These are phyloP conservation scores for Kwoniella newhampshirensis DNA, from an alignment of 768 basidiomycete genomes.

Conservation along the genomic window DNA sequence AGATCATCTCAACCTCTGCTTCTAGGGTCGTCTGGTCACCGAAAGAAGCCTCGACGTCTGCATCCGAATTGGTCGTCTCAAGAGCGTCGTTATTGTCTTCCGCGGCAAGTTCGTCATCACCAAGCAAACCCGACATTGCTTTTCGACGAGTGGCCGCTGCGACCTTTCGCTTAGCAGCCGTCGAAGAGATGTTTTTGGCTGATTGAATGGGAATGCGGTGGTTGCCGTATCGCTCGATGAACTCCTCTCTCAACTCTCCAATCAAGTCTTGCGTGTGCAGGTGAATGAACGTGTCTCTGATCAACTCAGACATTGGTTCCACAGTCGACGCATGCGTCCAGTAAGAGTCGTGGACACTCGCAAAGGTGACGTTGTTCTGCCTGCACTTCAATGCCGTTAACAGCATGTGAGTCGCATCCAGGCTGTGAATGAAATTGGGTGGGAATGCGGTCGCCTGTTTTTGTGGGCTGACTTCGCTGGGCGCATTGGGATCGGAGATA, in stretches of 20 bases:
- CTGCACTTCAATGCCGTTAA: conserved; percentile 86
- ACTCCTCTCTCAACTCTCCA: conserved; percentile 70
- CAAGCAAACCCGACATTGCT: conserved; percentile 8
- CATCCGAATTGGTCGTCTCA: neutral
- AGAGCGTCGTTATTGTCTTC: conserved; percentile 4
- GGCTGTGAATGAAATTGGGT: conserved; percentile 95
- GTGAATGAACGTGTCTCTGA: conserved; percentile 89
- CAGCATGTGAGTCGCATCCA: conserved; percentile 99
- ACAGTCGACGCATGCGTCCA: conserved; percentile 92
- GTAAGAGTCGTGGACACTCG: conserved; percentile 97
- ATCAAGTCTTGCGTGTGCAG: conserved; percentile 87
- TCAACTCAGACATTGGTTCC: conserved; percentile 81
- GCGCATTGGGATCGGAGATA: conserved; percentile 79
- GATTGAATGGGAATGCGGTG: conserved; percentile 50
- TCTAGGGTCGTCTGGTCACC: conserved; percentile 10
- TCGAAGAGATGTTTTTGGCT: conserved; percentile 28
- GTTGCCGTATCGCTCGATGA: conserved; percentile 71
- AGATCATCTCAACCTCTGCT: conserved; percentile 12
- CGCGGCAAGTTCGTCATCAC: neutral
- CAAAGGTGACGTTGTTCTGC: conserved; percentile 77
- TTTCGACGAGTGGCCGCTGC: conserved; percentile 22
- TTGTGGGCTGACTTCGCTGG: conserved; percentile 73
- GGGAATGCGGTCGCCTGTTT: conserved; percentile 98
- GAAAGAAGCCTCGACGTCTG: conserved; percentile 6
- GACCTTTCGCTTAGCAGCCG: conserved; percentile 39